These are phyloP conservation scores for Fusarium miscanthi DNA, from an alignment of 2,329 filamentous ascomycete genomes.

Conservation along the genomic window DNA sequence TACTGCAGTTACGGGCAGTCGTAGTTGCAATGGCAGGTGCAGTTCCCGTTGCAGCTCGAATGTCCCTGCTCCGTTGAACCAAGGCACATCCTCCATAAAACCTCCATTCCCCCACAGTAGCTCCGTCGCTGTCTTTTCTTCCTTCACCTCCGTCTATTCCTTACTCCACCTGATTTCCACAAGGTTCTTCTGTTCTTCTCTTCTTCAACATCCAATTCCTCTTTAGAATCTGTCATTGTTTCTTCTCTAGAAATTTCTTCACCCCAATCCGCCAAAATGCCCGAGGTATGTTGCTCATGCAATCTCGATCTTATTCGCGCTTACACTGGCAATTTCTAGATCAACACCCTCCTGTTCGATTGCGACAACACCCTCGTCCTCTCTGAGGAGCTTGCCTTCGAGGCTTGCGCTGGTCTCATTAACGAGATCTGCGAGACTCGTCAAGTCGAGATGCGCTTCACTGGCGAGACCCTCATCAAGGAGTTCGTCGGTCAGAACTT, in stretches of 20 bases:
- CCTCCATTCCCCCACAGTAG: constrained; percentile 30
- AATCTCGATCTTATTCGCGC: neutral
- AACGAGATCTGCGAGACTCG: constrained; percentile 83
- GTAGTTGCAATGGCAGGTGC: neutral
- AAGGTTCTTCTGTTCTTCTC: constrained; percentile 15
- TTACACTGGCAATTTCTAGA: constrained; percentile 48
- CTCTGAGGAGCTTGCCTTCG: constrained; percentile 90
- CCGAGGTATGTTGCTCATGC: constrained; percentile 44
- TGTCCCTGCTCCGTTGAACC: constrained; percentile 16
- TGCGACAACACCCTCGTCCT: constrained; percentile 93
- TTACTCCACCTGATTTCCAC: constrained; percentile 21
- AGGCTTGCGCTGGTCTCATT: constrained; percentile 88
- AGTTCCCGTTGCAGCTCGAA: neutral
- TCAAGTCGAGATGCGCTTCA: constrained; percentile 75
- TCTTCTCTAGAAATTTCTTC: neutral
- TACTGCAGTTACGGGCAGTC: neutral
- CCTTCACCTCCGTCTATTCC: constrained; percentile 6
- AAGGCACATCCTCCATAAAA: constrained; percentile 58
- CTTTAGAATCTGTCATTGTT: neutral
- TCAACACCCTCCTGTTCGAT: constrained; percentile 80
- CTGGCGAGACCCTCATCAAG: constrained; percentile 79
- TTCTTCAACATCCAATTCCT: constrained; percentile 22
- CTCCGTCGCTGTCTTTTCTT: constrained; percentile 17
- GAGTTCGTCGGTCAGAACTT: constrained; percentile 97
- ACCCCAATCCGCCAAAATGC: constrained; percentile 47